Base-by-base conservation (phyloP, 23 red algal species). In the Chondrus crispus region DNA sequence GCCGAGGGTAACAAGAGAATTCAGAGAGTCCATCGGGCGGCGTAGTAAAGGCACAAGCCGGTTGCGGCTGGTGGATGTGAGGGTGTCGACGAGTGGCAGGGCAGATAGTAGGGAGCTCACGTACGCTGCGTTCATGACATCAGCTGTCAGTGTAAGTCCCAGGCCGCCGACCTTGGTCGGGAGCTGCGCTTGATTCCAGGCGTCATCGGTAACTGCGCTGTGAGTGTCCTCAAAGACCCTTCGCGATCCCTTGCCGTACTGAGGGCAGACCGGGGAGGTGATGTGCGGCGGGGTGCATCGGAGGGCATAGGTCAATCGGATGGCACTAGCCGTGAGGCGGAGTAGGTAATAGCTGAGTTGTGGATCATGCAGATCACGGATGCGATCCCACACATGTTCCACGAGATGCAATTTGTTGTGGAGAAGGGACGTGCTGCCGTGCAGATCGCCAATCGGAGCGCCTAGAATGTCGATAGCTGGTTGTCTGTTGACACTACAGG, bases 261-360 rank as follows among this genome's bases (percentile, higher is more conserved):
- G 18, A 14, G 49, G 5, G 76, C 36, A 28, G 14, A 37, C 48
- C 8, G 37, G 14, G 22, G 39, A 43, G 80, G 54, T 84, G 39
- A 84, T 20, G 45, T 82, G 78, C 78, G 49, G 50, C 78, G 78
- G 78, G 48, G 78, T 60, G 42, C 42, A 51, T 28, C 78, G 1
- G 22, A 82, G 49, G 24, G 35, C 30, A 41, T 84, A 84, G 11
- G 44, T 84, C 5, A 84, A 22, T 33, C 58, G 51, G 4, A 50
- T 64, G 26, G 55, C 80, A 14, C 80, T 42, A 4, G 55, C 80
- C 19, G 52, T 64, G 39, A 62, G 58, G 3, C 48, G 28, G 3
- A 84, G 80, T 5, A 84, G 55, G 20, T 66, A 32, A 32, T 66
- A 66, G 18, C 26, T 32, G 35, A 66, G 7, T 66, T 66, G 18